Conservation (phyloP, 2,329 filamentous ascomycete species). For the Penicillium freii region DNA sequence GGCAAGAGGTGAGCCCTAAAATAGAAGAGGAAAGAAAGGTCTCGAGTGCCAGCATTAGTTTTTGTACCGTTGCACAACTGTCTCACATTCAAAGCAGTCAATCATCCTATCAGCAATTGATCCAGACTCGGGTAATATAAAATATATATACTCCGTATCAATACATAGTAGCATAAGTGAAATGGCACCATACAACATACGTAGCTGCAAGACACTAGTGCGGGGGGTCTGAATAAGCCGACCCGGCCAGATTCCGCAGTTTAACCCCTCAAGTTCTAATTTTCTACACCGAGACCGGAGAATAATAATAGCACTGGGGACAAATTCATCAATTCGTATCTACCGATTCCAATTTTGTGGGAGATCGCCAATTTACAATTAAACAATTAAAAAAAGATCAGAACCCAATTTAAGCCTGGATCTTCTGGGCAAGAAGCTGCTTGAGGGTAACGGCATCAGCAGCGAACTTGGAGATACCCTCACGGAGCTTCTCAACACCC, state of each 20-base stretch:
- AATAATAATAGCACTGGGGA: constrained; percentile 4
- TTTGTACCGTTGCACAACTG: not conserved
- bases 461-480: constrained; percentile 99
- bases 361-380: constrained; percentile 29
- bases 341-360: constrained; percentile 27
- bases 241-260: constrained; percentile 18
- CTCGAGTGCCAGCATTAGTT: no score
- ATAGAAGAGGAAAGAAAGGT: no score
- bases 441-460: constrained; percentile 94
- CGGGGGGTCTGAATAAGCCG: constrained; percentile 27
- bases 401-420: constrained; percentile 48
- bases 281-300: not conserved
- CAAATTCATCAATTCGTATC: constrained; percentile 30
- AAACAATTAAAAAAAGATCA: constrained; percentile 10
- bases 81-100: not conserved
- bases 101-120: not conserved
- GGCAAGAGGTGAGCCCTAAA: no score
- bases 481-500: constrained; percentile 98
- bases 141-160: no score
- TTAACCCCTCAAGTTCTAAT: constrained; percentile 8
- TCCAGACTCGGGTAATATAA: not conserved
- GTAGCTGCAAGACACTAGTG: constrained; percentile 2
- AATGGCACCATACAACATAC: not conserved
- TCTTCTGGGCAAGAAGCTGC: constrained; percentile 85
- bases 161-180: not conserved